These are phyloP conservation scores for Sphaerulina populicola DNA, from an alignment of 2,329 filamentous ascomycete species.

Conservation along the genomic window DNA sequence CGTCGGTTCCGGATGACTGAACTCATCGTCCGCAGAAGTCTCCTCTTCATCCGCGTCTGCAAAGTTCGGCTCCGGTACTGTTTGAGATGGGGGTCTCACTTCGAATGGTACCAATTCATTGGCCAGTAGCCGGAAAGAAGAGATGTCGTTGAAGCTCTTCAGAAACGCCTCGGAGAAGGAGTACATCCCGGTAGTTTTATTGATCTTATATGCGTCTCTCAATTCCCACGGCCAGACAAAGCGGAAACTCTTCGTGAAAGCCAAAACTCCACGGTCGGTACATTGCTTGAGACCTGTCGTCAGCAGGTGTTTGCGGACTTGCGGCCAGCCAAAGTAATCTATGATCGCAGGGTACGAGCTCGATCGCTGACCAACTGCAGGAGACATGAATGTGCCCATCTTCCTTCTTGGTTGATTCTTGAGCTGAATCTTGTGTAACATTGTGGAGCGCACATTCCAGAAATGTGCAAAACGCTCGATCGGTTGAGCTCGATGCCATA, in stretches of 20 bases:
- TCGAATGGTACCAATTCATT: constrained; percentile 18
- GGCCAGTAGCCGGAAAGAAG: constrained; percentile 12
- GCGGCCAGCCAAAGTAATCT: constrained; percentile 21
- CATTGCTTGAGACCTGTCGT: constrained; percentile 12
- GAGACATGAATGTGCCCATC: constrained; percentile 12
- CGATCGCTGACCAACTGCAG: constrained; percentile 12
- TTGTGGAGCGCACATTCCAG: constrained; percentile 18
- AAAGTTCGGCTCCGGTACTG: constrained; percentile 3
- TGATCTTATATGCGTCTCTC: constrained; percentile 18
- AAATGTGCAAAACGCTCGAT: constrained; percentile 16
- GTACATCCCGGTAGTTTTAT: constrained; percentile 16
- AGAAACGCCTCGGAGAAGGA: constrained; percentile 16
- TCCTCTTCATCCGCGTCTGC: not conserved
- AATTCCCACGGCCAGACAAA: constrained; percentile 19
- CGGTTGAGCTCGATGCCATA: constrained; percentile 19
- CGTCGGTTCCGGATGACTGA: not conserved
- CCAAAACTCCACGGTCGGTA: constrained; percentile 14
- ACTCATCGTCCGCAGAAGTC: constrained; percentile 8
- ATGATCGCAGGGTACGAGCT: constrained; percentile 11
- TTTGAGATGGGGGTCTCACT: constrained; percentile 12
- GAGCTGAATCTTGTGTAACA: constrained; percentile 20
- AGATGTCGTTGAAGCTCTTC: constrained; percentile 13
- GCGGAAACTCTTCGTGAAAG: constrained; percentile 18
- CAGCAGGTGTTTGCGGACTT: constrained; percentile 17
- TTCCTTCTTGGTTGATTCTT: constrained; percentile 17